Conservation (phyloP, 257 asterid genomes). For the Solanum medicagineum region DNA sequence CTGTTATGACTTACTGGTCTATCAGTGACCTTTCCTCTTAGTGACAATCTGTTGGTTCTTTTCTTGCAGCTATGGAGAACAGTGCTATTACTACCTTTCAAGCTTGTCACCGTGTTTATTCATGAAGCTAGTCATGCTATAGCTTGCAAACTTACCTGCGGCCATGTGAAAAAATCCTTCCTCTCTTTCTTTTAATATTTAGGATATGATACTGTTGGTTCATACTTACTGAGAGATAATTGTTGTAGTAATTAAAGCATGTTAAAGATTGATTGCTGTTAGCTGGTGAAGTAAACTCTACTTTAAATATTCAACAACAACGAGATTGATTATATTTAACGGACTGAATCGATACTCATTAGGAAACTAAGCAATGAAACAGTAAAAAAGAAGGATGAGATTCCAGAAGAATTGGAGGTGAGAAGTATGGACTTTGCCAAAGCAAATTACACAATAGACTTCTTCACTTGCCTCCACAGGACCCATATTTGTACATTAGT, state of each 20-base stretch:
- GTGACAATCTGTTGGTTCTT: background rate
- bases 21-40: background rate
- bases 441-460: too few species aligned
- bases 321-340: too few species aligned
- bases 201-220: background rate
- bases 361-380: too few species aligned
- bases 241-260: background rate
- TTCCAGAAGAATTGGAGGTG: too few species aligned
- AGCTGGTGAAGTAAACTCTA: background rate
- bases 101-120: constrained; percentile 26
- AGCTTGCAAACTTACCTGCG: constrained; percentile 35
- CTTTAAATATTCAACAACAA: too few species aligned
- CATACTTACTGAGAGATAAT: background rate
- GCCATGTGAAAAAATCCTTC: constrained; percentile 14
- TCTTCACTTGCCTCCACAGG: too few species aligned
- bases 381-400: too few species aligned
- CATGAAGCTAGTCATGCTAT: constrained; percentile 40
- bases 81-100: constrained; percentile 23
- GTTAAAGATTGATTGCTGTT: background rate
- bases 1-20: background rate
- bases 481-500: background rate
- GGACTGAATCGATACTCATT: too few species aligned
- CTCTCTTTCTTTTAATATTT: background rate
- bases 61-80: constrained; percentile 30
- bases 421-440: too few species aligned